phyloP scores from a whole-genome alignment of 177 flowering plant species.

The Tripterygium wilfordii region DNA sequence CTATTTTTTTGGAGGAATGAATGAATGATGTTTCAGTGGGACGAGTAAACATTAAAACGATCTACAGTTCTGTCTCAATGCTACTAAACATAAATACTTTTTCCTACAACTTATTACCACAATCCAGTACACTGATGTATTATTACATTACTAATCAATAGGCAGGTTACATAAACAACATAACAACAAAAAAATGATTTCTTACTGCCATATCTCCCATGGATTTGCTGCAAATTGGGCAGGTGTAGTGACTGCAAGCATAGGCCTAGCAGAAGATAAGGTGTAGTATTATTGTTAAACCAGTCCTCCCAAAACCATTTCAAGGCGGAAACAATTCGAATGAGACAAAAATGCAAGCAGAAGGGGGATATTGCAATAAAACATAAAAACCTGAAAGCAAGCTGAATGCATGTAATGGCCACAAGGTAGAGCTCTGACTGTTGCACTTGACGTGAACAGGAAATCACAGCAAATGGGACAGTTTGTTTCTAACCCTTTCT shows the following conservation, averaged over 20 bases:
- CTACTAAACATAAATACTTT: no score
- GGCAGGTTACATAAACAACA: neutral
- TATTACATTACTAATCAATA: no score
- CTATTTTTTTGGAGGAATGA: no score
- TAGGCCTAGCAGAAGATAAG: conserved; percentile 50
- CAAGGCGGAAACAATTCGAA: neutral
- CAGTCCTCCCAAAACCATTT: neutral
- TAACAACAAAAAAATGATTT: neutral
- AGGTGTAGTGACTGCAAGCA: conserved; percentile 80
- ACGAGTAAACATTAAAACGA: no score
- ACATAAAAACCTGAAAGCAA: conserved; percentile 87
- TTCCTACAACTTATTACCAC: no score
- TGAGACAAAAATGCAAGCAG: neutral
- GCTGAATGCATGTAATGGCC: conserved; percentile 96
- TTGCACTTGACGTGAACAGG: conserved; percentile 80
- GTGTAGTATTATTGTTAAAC: neutral
- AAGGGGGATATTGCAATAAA: neutral
- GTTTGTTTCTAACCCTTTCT: conserved; percentile 83
- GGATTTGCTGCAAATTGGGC: conserved; percentile 95
- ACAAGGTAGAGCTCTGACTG: conserved; percentile 84
- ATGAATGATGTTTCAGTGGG: no score
- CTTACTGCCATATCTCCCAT: conserved; percentile 95
- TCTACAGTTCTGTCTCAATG: no score
- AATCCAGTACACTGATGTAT: neutral
- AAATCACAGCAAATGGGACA: conserved; percentile 93